phyloP scores from a whole-genome alignment of 805 yeast species.

The Hanseniaspora lachancei region DNA sequence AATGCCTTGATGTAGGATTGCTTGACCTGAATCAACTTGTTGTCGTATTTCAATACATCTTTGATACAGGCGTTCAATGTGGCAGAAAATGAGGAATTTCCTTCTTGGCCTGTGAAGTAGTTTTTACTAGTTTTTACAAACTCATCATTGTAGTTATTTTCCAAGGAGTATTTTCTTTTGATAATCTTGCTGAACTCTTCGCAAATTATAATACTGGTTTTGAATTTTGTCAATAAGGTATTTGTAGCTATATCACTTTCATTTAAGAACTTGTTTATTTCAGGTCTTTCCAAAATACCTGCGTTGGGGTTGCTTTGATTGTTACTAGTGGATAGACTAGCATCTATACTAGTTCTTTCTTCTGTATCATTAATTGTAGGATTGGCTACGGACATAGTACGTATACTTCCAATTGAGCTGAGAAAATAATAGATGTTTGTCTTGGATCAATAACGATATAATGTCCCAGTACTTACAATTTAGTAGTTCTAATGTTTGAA shows the following conservation, averaged over 20 bases:
- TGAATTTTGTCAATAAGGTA: constrained; percentile 54
- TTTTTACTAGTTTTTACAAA: constrained; percentile 56
- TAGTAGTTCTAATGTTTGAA: too few relatives aligned
- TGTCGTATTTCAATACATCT: constrained; percentile 63
- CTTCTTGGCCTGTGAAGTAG: constrained; percentile 20
- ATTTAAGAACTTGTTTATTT: constrained; percentile 39
- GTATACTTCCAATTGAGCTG: background rate
- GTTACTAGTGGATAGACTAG: background rate
- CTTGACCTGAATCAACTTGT: constrained; percentile 57
- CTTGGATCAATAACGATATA: too few relatives aligned
- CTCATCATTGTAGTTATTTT: constrained; percentile 66
- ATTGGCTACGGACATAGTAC: constrained; percentile 8
- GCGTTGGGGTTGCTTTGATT: background rate
- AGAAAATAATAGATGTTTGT: background rate
- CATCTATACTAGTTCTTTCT: background rate
- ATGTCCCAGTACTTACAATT: too few relatives aligned
- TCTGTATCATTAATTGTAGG: background rate
- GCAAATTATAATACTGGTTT: constrained; percentile 66
- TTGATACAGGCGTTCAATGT: constrained; percentile 57
- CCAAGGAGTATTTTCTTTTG: constrained; percentile 63
- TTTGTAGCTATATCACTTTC: constrained; percentile 64
- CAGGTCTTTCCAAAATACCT: constrained; percentile 28
- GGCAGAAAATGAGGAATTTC: constrained; percentile 23
- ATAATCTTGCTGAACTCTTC: constrained; percentile 75
- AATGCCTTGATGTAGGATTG: constrained; percentile 65